A percentile compares a stretch with the other conserved stretches of the same genome.
Conservation (phyloP, 257 asterid species). For the Datura wrightii region DNA sequence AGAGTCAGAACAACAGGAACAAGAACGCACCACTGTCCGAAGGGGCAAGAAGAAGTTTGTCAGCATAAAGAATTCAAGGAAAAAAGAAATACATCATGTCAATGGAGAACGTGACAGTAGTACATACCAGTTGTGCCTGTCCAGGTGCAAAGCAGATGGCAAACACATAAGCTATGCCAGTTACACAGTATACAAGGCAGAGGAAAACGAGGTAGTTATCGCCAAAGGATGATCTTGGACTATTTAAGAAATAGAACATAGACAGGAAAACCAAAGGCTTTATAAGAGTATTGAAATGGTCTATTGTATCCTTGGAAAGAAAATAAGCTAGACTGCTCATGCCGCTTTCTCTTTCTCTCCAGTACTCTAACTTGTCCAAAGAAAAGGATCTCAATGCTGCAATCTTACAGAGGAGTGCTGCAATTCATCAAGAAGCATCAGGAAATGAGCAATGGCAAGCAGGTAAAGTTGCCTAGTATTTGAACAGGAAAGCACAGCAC, state of each 20-base stretch:
- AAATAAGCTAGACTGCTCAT: conserved; percentile 95
- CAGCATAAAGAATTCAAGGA: conserved; percentile 14
- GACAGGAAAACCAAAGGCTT: conserved; percentile 97
- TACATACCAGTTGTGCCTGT: conserved; percentile 91
- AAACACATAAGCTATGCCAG: conserved; percentile 88
- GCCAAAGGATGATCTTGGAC: conserved; percentile 81
- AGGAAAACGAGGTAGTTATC: conserved; percentile 74
- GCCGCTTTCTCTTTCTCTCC: conserved; percentile 83
- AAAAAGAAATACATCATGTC: conserved; percentile 5
- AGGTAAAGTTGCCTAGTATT: neutral
- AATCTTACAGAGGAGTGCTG: conserved; percentile 93
- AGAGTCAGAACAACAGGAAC: conserved; percentile 94
- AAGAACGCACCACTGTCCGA: conserved; percentile 92
- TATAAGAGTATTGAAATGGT: conserved; percentile 75
- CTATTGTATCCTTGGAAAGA: conserved; percentile 85
- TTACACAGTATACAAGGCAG: conserved; percentile 85
- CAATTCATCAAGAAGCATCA: conserved; percentile 41
- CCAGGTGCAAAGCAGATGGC: conserved; percentile 80
- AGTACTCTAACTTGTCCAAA: conserved; percentile 74
- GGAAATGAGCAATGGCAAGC: conserved; percentile 30
- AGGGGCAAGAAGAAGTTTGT: conserved; percentile 25
- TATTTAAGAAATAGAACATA: conserved; percentile 89
- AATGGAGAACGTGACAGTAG: neutral
- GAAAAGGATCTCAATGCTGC: conserved; percentile 92
- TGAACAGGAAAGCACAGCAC: conserved; percentile 2